These are phyloP conservation scores for Bruguiera gymnorhiza DNA, from an alignment of 345 rosid species.

Conservation along the genomic window DNA sequence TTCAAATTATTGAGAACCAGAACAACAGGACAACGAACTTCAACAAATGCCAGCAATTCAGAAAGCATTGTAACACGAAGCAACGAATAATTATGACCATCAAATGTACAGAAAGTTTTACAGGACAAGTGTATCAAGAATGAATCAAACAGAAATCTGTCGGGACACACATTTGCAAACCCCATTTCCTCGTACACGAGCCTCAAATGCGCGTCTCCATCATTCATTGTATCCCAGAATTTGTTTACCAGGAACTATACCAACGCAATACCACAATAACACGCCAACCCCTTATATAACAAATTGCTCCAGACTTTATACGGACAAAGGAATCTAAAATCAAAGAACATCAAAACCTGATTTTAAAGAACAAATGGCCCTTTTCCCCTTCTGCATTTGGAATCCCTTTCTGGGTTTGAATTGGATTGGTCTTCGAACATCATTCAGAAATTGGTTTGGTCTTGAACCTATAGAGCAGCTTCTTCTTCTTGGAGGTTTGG, in stretches of 20 bases:
- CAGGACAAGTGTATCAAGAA: constrained; percentile 11
- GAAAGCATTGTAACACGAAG: background rate
- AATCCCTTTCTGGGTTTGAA: constrained; percentile 2
- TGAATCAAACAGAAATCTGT: background rate
- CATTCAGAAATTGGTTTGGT: constrained; percentile 28
- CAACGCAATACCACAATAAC: background rate
- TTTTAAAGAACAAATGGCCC: background rate
- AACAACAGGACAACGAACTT: background rate
- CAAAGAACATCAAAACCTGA: background rate
- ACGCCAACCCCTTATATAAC: constrained; percentile 10
- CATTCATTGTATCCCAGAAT: background rate
- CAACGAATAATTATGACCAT: constrained; percentile 1
- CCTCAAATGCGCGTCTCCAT: constrained; percentile 3
- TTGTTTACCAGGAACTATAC: constrained; percentile 2
- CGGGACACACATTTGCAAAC: constrained; percentile 14
- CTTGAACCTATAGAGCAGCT: constrained; percentile 48
- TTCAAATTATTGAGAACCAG: no score
- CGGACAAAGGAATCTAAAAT: background rate
- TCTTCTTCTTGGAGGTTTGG: constrained; percentile 48
- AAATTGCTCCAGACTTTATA: constrained; percentile 11
- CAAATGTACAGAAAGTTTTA: constrained; percentile 25
- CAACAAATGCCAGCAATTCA: background rate
- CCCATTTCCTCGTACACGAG: constrained; percentile 2
- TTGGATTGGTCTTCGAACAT: constrained; percentile 3
- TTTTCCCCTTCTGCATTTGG: background rate